Percentiles rank a stretch among this genome's conserved stretches.
Evolutionary conservation across 2,329 filamentous ascomycete species (phyloP).

Genomic region (Alternaria brassicicola): DNA sequence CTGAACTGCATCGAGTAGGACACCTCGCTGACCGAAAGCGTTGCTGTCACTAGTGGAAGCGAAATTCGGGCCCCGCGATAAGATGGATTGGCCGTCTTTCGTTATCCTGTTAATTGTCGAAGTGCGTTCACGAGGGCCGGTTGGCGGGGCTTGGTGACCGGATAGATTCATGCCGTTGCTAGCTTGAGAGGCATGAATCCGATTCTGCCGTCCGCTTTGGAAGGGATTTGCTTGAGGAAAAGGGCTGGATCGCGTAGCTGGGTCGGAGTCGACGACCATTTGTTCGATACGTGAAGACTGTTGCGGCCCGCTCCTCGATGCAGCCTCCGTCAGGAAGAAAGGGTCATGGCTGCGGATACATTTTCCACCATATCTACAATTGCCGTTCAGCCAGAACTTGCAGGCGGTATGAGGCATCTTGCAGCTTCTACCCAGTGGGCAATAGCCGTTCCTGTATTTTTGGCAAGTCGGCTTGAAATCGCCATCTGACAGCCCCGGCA

Average conservation of each 20-base stretch:
- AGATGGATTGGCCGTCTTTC: background rate
- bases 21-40: background rate
- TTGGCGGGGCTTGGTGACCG: background rate
- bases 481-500: background rate
- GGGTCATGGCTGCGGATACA: constrained; percentile 9
- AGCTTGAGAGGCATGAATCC: background rate
- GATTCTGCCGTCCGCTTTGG: background rate
- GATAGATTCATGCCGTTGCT: background rate
- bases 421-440: background rate
- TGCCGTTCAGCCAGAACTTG: background rate
- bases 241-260: background rate
- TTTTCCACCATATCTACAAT: background rate
- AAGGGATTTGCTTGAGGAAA: background rate
- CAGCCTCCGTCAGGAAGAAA: background rate
- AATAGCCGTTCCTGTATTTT: background rate
- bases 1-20: background rate
- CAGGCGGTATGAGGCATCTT: background rate
- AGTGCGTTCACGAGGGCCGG: background rate
- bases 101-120: background rate
- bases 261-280: background rate
- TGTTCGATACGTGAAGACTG: background rate
- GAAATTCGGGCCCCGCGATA: background rate
- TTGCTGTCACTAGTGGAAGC: background rate
- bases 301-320: background rate
- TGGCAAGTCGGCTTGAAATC: background rate